These are phyloP conservation scores for Fusarium sacchari DNA, from an alignment of 2,329 filamentous ascomycete genomes.

Conservation along the genomic window DNA sequence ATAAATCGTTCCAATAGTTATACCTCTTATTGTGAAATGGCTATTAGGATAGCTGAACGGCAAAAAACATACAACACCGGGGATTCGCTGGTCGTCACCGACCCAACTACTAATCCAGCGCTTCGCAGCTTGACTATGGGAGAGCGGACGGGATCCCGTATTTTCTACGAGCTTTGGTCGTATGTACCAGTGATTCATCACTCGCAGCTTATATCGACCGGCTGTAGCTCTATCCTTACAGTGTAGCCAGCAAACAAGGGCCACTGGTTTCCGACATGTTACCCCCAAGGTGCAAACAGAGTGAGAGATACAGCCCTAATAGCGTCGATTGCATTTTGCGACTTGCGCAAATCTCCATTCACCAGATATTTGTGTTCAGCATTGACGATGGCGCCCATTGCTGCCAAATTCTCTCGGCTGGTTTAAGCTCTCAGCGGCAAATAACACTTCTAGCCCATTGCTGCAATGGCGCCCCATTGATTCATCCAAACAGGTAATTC, in stretches of 20 bases:
- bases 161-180: not conserved
- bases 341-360: fast-evolving
- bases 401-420: too few relatives aligned
- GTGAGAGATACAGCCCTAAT: not conserved
- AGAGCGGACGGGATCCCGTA: not conserved
- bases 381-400: fast-evolving
- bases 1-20: fast-evolving
- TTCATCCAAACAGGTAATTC: too few relatives aligned
- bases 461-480: too few relatives aligned
- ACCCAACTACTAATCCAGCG: not conserved
- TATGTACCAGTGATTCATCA: fast-evolving
- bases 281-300: not conserved
- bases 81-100: not conserved
- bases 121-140: not conserved
- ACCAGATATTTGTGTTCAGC: fast-evolving
- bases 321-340: too few relatives aligned
- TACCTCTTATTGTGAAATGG: fast-evolving
- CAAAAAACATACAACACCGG: not conserved
- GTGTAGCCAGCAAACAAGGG: not conserved
- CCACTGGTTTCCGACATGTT: not conserved
- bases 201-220: fast-evolving
- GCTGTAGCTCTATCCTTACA: fast-evolving
- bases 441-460: too few relatives aligned
- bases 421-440: too few relatives aligned
- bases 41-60: not conserved